A percentile compares a stretch with the other conserved stretches of the same genome.
Conservation (phyloP, 176 grass and related monocot genomes). For the Poa annua region DNA sequence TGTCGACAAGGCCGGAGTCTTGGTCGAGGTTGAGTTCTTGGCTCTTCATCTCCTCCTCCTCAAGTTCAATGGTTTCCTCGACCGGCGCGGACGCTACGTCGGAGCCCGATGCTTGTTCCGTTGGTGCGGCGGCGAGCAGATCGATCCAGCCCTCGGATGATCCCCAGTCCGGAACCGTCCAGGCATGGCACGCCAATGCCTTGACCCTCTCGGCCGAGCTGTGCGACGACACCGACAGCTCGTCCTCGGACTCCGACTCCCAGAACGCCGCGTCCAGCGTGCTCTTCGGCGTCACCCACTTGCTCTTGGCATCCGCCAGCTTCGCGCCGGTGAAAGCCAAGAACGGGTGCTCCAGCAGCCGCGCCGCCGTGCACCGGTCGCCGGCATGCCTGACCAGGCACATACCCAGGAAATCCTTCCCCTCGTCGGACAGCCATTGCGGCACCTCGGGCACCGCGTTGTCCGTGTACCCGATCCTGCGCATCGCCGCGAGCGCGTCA, state of each 20-base stretch:
- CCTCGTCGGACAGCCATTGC: conserved; percentile 18
- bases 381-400: conserved; percentile 42
- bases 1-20: background rate
- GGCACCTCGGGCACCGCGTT: conserved; percentile 40
- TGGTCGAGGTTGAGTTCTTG: background rate
- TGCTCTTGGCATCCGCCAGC: too few relatives aligned
- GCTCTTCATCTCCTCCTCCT: background rate
- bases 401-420: conserved; percentile 57
- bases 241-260: conserved; percentile 11
- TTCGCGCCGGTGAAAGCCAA: background rate
- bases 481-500: conserved; percentile 53
- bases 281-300: too few relatives aligned
- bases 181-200: conserved; percentile 25
- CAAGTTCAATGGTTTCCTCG: background rate
- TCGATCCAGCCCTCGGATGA: conserved; percentile 43
- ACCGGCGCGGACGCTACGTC: background rate
- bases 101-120: background rate
- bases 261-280: too few relatives aligned
- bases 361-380: conserved; percentile 41
- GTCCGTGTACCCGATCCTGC: conserved; percentile 62
- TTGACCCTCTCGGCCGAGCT: conserved; percentile 5
- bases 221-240: background rate
- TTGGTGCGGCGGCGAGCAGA: background rate
- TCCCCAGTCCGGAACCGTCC: conserved; percentile 39
- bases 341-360: conserved; percentile 63